Conservation (phyloP, 495 filamentous ascomycete genomes). For the Hyaloscypha variabilis region DNA sequence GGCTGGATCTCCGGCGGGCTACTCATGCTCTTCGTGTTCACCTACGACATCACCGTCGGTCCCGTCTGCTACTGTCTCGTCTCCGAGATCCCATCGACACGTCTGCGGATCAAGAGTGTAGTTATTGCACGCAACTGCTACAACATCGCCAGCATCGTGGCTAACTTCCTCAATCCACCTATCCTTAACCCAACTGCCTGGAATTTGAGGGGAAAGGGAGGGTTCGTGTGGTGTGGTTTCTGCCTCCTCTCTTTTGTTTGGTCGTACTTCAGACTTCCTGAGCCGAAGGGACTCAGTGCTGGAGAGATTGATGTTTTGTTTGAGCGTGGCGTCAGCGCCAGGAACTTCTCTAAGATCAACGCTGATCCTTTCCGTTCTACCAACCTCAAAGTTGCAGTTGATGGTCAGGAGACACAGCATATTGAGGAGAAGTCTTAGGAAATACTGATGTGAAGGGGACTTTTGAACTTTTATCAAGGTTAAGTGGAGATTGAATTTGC, state of each 20-base stretch:
- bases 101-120: slow-evolving; percentile 55
- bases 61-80: slow-evolving; percentile 62
- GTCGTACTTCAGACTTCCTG: slow-evolving; percentile 64
- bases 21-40: slow-evolving; percentile 53
- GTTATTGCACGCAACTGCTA: slow-evolving; percentile 59
- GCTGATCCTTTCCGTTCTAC: slow-evolving; percentile 59
- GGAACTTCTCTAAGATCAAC: slow-evolving; percentile 64
- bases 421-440: background rate
- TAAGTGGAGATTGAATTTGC: background rate
- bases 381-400: background rate
- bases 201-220: slow-evolving; percentile 53
- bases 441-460: background rate
- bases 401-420: background rate
- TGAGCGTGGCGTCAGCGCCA: slow-evolving; percentile 59
- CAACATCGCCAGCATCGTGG: slow-evolving; percentile 35
- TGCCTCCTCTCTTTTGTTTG: slow-evolving; percentile 45
- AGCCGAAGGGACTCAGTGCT: slow-evolving; percentile 69
- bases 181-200: slow-evolving; percentile 51
- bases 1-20: slow-evolving; percentile 50
- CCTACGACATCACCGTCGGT: slow-evolving; percentile 60
- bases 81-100: slow-evolving; percentile 56
- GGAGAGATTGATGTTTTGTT: slow-evolving; percentile 74
- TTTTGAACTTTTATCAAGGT: background rate
- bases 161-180: slow-evolving; percentile 30
- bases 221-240: slow-evolving; percentile 57